A percentile compares a stretch with the other conserved stretches of the same genome.
phyloP scores from a whole-genome alignment of 2,329 filamentous ascomycete species.

The Ophiostoma ips region DNA sequence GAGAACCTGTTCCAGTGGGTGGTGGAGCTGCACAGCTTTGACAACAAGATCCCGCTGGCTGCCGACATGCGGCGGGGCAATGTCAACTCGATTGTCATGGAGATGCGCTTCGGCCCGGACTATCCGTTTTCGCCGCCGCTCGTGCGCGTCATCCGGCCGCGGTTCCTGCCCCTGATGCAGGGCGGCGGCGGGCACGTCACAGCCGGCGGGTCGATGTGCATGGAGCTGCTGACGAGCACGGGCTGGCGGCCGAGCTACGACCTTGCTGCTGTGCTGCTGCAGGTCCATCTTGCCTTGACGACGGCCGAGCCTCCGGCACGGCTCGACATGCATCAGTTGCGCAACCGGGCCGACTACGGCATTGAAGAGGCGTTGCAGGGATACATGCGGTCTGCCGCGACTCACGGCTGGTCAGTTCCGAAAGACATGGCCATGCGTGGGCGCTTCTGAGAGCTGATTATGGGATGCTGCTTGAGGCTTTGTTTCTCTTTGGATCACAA shows the following conservation, averaged over 20 bases:
- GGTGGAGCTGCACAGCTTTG: conserved; percentile 76
- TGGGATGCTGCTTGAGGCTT: no score
- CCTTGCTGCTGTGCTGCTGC: conserved; percentile 67
- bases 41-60: conserved; percentile 51
- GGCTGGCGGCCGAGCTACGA: conserved; percentile 65
- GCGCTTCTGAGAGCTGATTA: neutral
- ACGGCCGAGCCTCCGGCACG: conserved; percentile 61
- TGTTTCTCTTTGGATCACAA: no score
- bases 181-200: conserved; percentile 84
- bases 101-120: conserved; percentile 64
- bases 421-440: neutral
- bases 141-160: conserved; percentile 66
- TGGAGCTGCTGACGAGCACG: conserved; percentile 70
- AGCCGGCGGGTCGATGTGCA: conserved; percentile 65
- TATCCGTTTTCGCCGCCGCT: conserved; percentile 75
- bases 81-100: conserved; percentile 58
- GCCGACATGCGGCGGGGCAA: conserved; percentile 54
- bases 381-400: conserved; percentile 51
- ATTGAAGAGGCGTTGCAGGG: conserved; percentile 59
- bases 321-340: conserved; percentile 25
- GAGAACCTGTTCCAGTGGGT: conserved; percentile 83
- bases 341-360: conserved; percentile 38
- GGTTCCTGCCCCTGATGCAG: conserved; percentile 54
- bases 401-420: conserved; percentile 52
- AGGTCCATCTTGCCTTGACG: conserved; percentile 64